A percentile compares a stretch with the other conserved stretches of the same genome.
Conservation (phyloP, 768 basidiomycete genomes). For the Boletus insuetus region DNA sequence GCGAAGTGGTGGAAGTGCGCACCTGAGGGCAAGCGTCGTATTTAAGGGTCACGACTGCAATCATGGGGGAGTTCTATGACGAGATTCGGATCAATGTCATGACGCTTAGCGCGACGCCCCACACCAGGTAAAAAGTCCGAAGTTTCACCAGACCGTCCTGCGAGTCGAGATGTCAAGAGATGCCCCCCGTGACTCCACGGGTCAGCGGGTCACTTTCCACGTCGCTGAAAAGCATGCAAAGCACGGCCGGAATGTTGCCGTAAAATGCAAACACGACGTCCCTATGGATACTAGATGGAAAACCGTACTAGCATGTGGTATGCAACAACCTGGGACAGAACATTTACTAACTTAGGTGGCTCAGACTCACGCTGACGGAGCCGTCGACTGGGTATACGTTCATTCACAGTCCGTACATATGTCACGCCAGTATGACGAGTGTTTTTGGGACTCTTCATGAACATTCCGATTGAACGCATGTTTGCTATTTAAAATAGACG, state of each 20-base stretch:
- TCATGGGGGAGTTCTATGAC: background rate
- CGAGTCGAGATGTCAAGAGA: background rate
- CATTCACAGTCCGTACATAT: no score
- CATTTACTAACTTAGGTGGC: no score
- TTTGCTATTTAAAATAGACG: background rate
- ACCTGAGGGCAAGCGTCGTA: background rate
- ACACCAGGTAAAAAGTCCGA: background rate
- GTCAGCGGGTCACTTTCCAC: conserved; percentile 1
- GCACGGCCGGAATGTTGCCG: background rate
- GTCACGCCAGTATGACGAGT: background rate
- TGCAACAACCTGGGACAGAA: no score
- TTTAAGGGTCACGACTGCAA: background rate
- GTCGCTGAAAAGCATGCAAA: background rate
- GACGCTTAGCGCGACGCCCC: background rate
- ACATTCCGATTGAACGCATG: background rate
- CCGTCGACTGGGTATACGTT: no score
- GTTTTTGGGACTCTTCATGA: background rate
- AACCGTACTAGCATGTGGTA: background rate
- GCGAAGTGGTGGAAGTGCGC: background rate
- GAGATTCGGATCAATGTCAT: background rate
- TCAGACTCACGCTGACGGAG: no score
- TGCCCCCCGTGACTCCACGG: background rate
- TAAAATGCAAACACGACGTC: background rate
- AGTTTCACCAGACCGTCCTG: background rate
- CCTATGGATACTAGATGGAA: background rate